These are phyloP conservation scores for Cladophialophora exuberans DNA, from an alignment of 2,329 filamentous ascomycete species.

Conservation along the genomic window DNA sequence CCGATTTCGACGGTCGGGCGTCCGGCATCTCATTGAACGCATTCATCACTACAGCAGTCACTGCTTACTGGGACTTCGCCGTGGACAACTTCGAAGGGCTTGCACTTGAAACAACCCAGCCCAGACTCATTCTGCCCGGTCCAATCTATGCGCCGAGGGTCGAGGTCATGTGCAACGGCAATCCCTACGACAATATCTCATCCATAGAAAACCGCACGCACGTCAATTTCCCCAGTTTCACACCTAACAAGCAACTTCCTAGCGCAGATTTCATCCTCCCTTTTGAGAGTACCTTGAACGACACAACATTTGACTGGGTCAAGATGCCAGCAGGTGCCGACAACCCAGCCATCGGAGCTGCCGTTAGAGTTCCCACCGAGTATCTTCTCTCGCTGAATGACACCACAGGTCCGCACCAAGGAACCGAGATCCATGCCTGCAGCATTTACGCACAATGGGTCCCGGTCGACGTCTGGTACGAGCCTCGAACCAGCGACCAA, in stretches of 20 bases:
- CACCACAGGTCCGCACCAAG: constrained; percentile 10
- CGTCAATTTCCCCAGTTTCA: constrained; percentile 26
- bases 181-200: constrained; percentile 15
- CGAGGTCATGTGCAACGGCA: constrained; percentile 25
- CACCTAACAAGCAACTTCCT: constrained; percentile 15
- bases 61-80: constrained; percentile 22
- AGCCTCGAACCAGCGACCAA: constrained; percentile 20
- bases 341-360: constrained; percentile 19
- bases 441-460: constrained; percentile 31
- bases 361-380: constrained; percentile 18
- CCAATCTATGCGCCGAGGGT: constrained; percentile 23
- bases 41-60: constrained; percentile 21
- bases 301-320: constrained; percentile 23
- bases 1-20: constrained; percentile 23
- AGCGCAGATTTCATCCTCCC: constrained; percentile 19
- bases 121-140: constrained; percentile 17
- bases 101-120: constrained; percentile 13
- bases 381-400: constrained; percentile 1
- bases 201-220: constrained; percentile 10
- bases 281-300: constrained; percentile 20
- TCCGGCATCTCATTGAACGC: constrained; percentile 24
- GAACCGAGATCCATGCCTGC: constrained; percentile 25
- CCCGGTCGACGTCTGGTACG: constrained; percentile 24
- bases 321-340: constrained; percentile 21
- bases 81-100: constrained; percentile 24